These are phyloP conservation scores for Mycena kentingensis DNA, from an alignment of 768 basidiomycete species.

Conservation along the genomic window DNA sequence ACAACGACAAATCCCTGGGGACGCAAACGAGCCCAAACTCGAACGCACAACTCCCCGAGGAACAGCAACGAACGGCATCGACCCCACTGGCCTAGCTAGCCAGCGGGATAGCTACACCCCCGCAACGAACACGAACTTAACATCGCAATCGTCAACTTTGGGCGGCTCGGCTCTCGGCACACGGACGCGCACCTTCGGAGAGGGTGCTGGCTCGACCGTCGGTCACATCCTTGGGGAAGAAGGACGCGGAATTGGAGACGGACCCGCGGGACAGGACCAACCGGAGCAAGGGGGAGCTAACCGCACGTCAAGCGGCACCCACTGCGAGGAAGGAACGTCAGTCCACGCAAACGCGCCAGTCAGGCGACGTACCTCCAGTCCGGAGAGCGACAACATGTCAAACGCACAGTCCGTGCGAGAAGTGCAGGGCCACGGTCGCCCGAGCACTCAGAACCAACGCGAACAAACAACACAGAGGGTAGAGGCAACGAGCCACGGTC, in stretches of 20 bases:
- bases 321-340: not conserved
- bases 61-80: not conserved
- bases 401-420: too few species aligned
- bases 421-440: too few species aligned
- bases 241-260: not conserved
- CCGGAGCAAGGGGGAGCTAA: not conserved
- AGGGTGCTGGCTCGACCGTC: not conserved
- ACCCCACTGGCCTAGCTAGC: not conserved
- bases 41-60: too few species aligned
- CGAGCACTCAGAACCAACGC: too few species aligned
- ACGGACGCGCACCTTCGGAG: not conserved
- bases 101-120: not conserved
- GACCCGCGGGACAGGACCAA: not conserved
- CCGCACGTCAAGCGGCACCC: not conserved
- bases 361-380: too few species aligned
- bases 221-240: not conserved
- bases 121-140: slow-evolving; percentile 1
- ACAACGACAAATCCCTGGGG: too few species aligned
- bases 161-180: not conserved
- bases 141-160: not conserved
- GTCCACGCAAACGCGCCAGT: not conserved
- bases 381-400: too few species aligned
- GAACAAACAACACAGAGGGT: too few species aligned
- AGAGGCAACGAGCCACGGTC: too few species aligned
- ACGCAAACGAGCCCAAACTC: too few species aligned